These are phyloP conservation scores for Myriosclerotinia scirpicola DNA, from an alignment of 2,329 filamentous ascomycete species.

Conservation along the genomic window DNA sequence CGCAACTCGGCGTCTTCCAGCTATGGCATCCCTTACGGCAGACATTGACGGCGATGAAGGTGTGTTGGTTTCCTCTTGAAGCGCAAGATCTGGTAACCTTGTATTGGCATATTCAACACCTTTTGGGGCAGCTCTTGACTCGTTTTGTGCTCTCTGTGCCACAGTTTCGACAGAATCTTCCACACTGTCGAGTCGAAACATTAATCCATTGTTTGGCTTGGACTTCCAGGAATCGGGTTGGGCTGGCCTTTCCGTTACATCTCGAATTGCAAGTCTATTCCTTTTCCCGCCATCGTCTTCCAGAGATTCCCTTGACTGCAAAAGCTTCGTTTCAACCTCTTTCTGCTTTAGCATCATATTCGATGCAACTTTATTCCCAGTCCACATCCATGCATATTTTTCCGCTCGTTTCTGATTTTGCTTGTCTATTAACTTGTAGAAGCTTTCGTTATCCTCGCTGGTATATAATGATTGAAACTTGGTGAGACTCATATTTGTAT, in stretches of 20 bases:
- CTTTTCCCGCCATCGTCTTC: conserved; percentile 56
- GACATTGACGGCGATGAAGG: conserved; percentile 82
- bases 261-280: conserved; percentile 62
- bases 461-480: conserved; percentile 92
- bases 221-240: conserved; percentile 75
- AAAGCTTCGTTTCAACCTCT: conserved; percentile 56
- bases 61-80: conserved; percentile 44
- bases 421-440: conserved; percentile 86
- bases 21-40: conserved; percentile 79
- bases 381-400: conserved; percentile 87
- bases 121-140: conserved; percentile 74
- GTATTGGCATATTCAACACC: conserved; percentile 82
- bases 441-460: conserved; percentile 96
- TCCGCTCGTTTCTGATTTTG: conserved; percentile 83
- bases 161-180: conserved; percentile 61
- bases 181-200: conserved; percentile 74
- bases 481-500: conserved; percentile 77
- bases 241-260: conserved; percentile 70
- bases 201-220: conserved; percentile 76
- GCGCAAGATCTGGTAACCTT: conserved; percentile 59
- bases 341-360: conserved; percentile 73
- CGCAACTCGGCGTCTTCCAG: conserved; percentile 63
- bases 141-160: conserved; percentile 65
- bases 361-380: conserved; percentile 75
- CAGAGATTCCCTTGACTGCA: conserved; percentile 48